Base-by-base conservation (phyloP, 2,329 filamentous ascomycete species). In the Penicillium aurantiogriseum region DNA sequence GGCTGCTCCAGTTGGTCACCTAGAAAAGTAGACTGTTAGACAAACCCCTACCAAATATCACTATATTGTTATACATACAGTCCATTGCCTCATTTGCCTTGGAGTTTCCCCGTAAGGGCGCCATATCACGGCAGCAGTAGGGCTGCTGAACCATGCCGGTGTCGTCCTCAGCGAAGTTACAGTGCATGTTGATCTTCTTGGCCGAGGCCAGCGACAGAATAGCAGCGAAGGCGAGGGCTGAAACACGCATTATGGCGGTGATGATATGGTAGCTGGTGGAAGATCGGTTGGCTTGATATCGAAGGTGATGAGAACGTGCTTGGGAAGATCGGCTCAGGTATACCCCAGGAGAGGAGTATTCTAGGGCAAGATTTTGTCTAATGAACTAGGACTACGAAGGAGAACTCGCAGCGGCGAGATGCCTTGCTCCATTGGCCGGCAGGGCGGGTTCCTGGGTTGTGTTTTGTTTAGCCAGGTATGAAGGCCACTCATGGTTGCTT, bases 51-150 rank as follows among this genome's bases (percentile, higher is more conserved):
- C 10, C 15, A 33, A 31, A 15, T 36, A 40, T 36, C 13, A 9
- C 15, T 5, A 4, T 13, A 25, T 31, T 11, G 10, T 27, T 8
- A 51, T 53, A 58, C 68, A 10, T 60, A 72, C 68, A 71, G 46
- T 69, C 59, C 8, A 51, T 10, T 15, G 64, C 69, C 55, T 63
- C 57, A 25, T 66, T 63, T 5, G 60, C 61, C n/a, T 64, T 56
- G 21, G 63, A 39, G 9, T 65, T 69, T 47, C 63, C 50, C 19
- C 42, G 38, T 7, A 65, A 61, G 5, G 64, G 53, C 10, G 42
- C 31, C 50, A 71, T 40, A 19, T 62, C 63, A 23, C 68, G 65
- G 39, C 70, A 73, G 63, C 70, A 73, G 59, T 61, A 73, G 15
- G 70, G 63, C 19, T 57, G 40, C 56, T 73, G 70, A 29, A 71